These are phyloP conservation scores for Xylaria sp. DNA, from an alignment of 2,329 filamentous ascomycete species.

Conservation along the genomic window DNA sequence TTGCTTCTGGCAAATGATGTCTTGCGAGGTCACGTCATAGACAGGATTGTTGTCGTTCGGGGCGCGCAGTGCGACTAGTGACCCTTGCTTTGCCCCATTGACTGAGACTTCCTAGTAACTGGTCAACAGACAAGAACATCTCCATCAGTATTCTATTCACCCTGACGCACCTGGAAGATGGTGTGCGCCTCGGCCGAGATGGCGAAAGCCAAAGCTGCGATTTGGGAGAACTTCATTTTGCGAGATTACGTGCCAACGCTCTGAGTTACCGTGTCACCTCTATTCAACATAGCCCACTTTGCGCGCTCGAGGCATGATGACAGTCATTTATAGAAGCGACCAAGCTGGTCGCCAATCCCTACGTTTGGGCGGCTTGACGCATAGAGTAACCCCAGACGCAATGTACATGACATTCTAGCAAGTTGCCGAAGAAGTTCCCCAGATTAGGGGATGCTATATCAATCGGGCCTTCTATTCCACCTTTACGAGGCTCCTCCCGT, in stretches of 20 bases:
- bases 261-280: conserved; percentile 9
- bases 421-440: conserved; percentile 27
- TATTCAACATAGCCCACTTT: neutral
- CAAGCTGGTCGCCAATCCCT: neutral
- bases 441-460: conserved; percentile 24
- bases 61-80: conserved; percentile 58
- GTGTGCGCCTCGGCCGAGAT: conserved; percentile 54
- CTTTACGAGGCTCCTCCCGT: neutral
- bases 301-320: neutral
- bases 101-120: conserved; percentile 57
- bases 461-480: conserved; percentile 26
- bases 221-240: conserved; percentile 54
- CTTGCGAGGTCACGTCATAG: conserved; percentile 59
- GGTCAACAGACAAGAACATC: conserved; percentile 31
- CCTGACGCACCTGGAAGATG: conserved; percentile 55
- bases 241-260: conserved; percentile 7
- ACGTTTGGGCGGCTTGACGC: neutral
- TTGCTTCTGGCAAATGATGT: conserved; percentile 62
- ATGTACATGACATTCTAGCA: conserved; percentile 6
- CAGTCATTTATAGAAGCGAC: conserved; percentile 28
- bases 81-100: conserved; percentile 57
- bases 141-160: neutral
- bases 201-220: conserved; percentile 50
- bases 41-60: conserved; percentile 65
- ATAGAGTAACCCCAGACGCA: neutral